Evolutionary conservation across 129 eudicot genomes (phyloP), one percentile per base, ranked within the genome.

Genomic region (Calendula officinalis): DNA sequence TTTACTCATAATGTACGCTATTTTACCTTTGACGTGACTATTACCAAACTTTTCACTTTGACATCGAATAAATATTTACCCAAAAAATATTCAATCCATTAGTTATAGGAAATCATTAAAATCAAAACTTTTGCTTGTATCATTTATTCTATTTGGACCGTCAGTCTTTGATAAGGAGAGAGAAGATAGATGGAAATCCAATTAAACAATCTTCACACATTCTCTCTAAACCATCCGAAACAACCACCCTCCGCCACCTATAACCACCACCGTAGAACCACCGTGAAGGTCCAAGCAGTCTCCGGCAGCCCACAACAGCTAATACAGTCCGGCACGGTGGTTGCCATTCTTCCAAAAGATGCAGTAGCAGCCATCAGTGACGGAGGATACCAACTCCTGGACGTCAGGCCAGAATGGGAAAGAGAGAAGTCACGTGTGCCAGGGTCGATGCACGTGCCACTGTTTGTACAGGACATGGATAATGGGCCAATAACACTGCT

Each of bases 381-480:
- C 10, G 79, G 75, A 40, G 90, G 91, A 10, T 83, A 79, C 82
- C 76, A 50, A 14, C 59, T 94, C 47, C 70, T 94, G 14, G 99
- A 94, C 76, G 77, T 94, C 36, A 75, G 96, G 70, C 96, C 99
- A 6, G 83, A 81, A 56, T 94, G 96, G 99, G 99, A 94, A 77
- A 73, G 87, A 48, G 82, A 83, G 56, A 94, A 94, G 82, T 82
- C 99, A 64, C 79, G 87, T 44, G 96, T 94, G 6, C 10, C 78
- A 5, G 96, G 92, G 62, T 83, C 95, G 6, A 47, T 88, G 83
- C 96, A 94, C 77, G 95, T 88, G 72, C 99, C 99, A 27, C 70
- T 94, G 69, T 88, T 88, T 68, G 70, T 94, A 7, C 64, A 85
- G 64, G 99, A 94, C 62, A 80, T 58, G 80, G 99, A 86, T 71